A percentile compares a stretch with the other conserved stretches of the same genome.
Conservation (phyloP, 164 flowering plant species). For the Nymphaea colorata region DNA sequence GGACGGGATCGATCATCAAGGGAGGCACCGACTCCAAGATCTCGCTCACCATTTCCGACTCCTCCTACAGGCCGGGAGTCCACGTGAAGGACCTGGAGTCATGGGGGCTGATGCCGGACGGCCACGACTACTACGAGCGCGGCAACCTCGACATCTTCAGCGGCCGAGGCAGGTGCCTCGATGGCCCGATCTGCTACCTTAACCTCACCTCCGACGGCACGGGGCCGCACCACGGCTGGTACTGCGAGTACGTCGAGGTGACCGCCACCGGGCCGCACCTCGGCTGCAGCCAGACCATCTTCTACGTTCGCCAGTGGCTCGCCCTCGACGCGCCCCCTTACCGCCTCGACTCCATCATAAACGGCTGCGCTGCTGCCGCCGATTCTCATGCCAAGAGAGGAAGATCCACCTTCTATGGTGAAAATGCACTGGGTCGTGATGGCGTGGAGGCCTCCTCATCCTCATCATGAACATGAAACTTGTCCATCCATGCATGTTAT, state of each 20-base stretch:
- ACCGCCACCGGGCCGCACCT: conserved; percentile 48
- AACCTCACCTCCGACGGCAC: conserved; percentile 57
- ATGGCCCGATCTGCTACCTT: conserved; percentile 35
- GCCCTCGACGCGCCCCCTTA: conserved; percentile 39
- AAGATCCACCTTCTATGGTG: not conserved
- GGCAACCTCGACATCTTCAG: conserved; percentile 55
- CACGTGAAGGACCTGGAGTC: conserved; percentile 25
- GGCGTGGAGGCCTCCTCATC: no score
- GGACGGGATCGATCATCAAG: conserved; percentile 36
- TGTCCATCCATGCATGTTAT: no score
- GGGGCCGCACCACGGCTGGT: conserved; percentile 58
- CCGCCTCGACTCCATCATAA: conserved; percentile 27
- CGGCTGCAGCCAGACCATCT: conserved; percentile 26
- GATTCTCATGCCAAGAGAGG: not conserved
- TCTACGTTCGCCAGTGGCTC: conserved; percentile 56
- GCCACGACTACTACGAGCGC: conserved; percentile 52
- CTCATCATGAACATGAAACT: no score
- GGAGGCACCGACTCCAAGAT: conserved; percentile 58
- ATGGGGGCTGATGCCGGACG: conserved; percentile 52
- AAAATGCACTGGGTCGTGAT: no score
- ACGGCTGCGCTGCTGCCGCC: conserved; percentile 11
- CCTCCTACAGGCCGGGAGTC: conserved; percentile 14
- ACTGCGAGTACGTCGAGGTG: conserved; percentile 47
- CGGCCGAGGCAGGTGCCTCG: conserved; percentile 39
- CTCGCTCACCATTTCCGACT: conserved; percentile 23